Evolutionary conservation across 176 grass and related monocot genomes (phyloP), one percentile per base, ranked within the genome.

Genomic region (Rhynchospora pubera): DNA sequence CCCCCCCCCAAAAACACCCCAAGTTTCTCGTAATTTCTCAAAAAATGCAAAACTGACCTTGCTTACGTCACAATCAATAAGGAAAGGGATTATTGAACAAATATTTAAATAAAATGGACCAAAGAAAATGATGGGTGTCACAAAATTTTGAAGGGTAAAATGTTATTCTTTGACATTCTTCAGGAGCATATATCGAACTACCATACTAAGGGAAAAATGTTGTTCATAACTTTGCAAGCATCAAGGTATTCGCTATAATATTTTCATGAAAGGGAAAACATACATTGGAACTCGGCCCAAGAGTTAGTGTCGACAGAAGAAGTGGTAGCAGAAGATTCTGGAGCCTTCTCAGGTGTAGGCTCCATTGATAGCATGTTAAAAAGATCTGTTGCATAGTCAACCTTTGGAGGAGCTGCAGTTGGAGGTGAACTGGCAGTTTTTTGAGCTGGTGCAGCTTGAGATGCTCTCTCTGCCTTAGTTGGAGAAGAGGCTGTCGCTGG

Each of bases 261-360:
- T 9, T 56, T 56, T 77, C 6, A 8, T 59, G 21, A 52, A 65
- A 88, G 45, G 57, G 22, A 59, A 87, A 87, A 80, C 92, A 87
- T 90, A 98, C 96, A 91, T 69, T 95, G 87, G 80, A 98, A 98
- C 57, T 89, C 90, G 30, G 91, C 96, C 96, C 96, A 98, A 26
- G 82, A 83, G 94, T 82, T 90, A 91, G 94, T 89, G 66, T 91
- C 92, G 0, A 86, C 89, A 11, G 88, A 85, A 72, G 50, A 86
- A 23, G 85, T 77, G 21, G 50, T 56, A 32, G 72, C 28, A 9
- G 87, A 91, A 84, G 92, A 82, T 70, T 86, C 92, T 67, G 72
- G 67, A 83, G 70, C 84, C 84, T 98, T 93, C 50, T 93, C 92
- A n/a, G 78, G 45, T 78, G 90, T 82, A 83, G 65, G 85, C 50